Evolutionary conservation across 148 eudicot genomes (phyloP), one percentile per base, ranked within the genome.

Genomic region (Silene conica): DNA sequence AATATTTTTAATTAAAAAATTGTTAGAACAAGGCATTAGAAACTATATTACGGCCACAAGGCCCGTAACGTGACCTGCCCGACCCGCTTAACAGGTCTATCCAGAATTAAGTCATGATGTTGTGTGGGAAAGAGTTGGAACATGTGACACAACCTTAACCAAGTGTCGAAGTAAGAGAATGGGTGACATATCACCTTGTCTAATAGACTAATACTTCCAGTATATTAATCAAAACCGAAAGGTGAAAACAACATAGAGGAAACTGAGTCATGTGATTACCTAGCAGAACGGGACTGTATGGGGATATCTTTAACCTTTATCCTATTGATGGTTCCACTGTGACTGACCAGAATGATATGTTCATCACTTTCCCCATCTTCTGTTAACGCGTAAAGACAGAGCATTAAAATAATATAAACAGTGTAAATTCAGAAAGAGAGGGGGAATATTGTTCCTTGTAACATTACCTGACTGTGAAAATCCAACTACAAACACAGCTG

Each of bases 361-460:
- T 95, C 99, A 74, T 95, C 97, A 74, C 99, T 95, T 82, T 92
- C 99, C 70, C 97, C 94, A 73, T 95, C 99, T 46, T 92, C 99
- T 95, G 87, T 70, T 59, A 74, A 66, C 28, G 34, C 41, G 43
- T 14, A 64, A 28, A 55, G 56, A 25, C 15, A 63, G 60, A 73
- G 68, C 19, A 71, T 77, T 67, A 48, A 72, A 16, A 58, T 8
- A 71, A 67, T 63, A 4, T 54, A 48, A 28, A 21, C 8, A 3
- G 16, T 67, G 21, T 20, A 69, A 61, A 22, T 7, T 38, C 43
- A 38, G 43, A 48, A 31, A 2, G 23, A 69, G 43, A 19, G 8
- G 67, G 10, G 28, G 48, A 0, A 0, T 50, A 14, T 26, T 3
- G 23, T 46, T 54, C 18, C 31, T n/a, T 9, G 7, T 20, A 45